These are phyloP conservation scores for Eragrostis tef DNA, from an alignment of 202 grass and related monocot species.

Conservation along the genomic window DNA sequence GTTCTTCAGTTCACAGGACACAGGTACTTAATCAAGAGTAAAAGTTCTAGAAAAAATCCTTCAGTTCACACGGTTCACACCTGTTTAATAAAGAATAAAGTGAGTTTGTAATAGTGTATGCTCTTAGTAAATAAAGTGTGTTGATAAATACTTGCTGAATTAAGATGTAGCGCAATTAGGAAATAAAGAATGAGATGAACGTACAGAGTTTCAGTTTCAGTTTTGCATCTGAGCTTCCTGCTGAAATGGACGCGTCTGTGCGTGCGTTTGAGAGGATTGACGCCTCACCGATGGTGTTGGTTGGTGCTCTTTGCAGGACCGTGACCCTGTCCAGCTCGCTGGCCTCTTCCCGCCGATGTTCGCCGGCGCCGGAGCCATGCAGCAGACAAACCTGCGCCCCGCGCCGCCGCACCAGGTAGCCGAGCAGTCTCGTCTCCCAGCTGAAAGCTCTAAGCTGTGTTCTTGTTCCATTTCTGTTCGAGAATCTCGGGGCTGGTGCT, in stretches of 20 bases:
- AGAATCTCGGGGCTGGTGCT: conserved; percentile 1
- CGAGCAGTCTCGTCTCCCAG: background rate
- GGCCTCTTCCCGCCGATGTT: conserved; percentile 65
- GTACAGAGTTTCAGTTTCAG: no score
- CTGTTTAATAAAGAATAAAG: no score
- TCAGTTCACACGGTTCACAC: no score
- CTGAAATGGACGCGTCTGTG: background rate
- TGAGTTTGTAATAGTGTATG: no score
- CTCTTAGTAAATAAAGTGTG: no score
- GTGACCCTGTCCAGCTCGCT: conserved; percentile 65
- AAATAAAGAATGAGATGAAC: no score
- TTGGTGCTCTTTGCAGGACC: conserved; percentile 52
- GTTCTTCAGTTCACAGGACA: no score
- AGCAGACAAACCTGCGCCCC: conserved; percentile 59
- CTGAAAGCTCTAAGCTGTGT: conserved; percentile 17
- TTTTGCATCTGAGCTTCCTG: background rate
- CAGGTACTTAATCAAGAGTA: no score
- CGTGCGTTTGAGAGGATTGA: background rate
- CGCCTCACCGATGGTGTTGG: background rate
- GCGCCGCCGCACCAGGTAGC: conserved; percentile 64
- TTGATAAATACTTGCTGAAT: no score
- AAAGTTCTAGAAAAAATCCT: no score
- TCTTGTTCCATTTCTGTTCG: background rate
- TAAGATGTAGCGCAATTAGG: no score
- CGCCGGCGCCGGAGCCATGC: conserved; percentile 54